Evolutionary conservation across 305 asterid genomes (phyloP), one percentile per base, ranked within the genome.

Genomic region (Ilex paraguariensis): DNA sequence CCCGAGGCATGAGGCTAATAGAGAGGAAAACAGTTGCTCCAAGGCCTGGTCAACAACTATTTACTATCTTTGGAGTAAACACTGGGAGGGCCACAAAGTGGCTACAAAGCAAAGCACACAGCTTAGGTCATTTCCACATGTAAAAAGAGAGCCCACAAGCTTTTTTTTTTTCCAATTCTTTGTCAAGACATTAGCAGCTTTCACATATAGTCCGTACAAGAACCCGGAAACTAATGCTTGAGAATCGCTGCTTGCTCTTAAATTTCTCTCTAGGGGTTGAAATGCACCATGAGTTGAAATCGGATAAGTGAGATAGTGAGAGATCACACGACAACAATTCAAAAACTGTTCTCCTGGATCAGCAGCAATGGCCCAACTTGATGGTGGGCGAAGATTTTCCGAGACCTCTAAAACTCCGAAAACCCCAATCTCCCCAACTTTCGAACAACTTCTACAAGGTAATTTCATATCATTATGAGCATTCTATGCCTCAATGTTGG

Each of bases 371-470:
- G 83, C 92, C 67, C 95, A 88, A 63, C 77, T 76, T 28, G 85
- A 82, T 31, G 77, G 79, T 63, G 51, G 58, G 45, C 72, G 68
- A 40, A 71, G 76, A 75, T 10, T 49, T 40, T 64, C 71, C 3
- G 81, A 82, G 30, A 67, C 82, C 66, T 69, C 81, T 17, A 68
- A 54, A 66, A 72, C 71, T 46, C 81, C 82, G 17, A 59, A 44
- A 59, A 59, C 78, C 60, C 84, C 66, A 60, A 53, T 66, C 30
- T 77, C 87, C 21, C 81, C 90, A 31, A 75, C 95, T 51, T 81
- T 81, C 75, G 94, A 82, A 57, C 98, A 83, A 57, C 77, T 78
- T 61, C 74, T 84, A 7, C 83, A 71, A 73, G 95, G 95, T 88
- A 75, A 44, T 53, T 36, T 8, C 42, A 36, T 36, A 36, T 36